Conservation (phyloP, 2,329 filamentous ascomycete species). For the Pseudodiploospora longispora region DNA sequence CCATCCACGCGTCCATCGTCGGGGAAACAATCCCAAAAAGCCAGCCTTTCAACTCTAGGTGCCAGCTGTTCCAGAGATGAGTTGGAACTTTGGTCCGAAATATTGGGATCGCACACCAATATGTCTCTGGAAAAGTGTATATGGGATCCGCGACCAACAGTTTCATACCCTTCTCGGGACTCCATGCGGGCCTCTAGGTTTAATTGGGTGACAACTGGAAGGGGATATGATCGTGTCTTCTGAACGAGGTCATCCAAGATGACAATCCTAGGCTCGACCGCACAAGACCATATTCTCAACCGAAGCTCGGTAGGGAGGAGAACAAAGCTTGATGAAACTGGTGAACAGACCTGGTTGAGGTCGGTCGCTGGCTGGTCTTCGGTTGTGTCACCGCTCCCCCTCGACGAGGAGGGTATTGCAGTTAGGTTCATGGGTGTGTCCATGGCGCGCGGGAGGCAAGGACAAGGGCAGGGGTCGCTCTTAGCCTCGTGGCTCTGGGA, state of each 20-base stretch:
- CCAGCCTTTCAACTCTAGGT: slow-evolving; percentile 24
- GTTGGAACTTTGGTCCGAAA: slow-evolving; percentile 24
- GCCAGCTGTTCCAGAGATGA: slow-evolving; percentile 25
- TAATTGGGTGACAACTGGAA: slow-evolving; percentile 28
- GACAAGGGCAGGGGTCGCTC: no score
- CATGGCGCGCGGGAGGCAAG: no score
- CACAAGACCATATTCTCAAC: slow-evolving; percentile 29
- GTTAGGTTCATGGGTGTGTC: no score
- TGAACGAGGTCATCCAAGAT: slow-evolving; percentile 27
- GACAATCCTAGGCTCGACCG: slow-evolving; percentile 27
- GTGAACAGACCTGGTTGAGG: background rate
- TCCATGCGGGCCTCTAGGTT: slow-evolving; percentile 27
- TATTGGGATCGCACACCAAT: slow-evolving; percentile 28
- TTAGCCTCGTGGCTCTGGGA: no score
- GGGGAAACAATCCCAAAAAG: slow-evolving; percentile 33
- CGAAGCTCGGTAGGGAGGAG: slow-evolving; percentile 28
- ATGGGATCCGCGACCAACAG: slow-evolving; percentile 26
- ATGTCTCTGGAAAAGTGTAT: slow-evolving; percentile 30
- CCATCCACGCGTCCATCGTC: slow-evolving; percentile 28
- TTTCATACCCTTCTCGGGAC: slow-evolving; percentile 26
- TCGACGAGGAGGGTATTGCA: no score
- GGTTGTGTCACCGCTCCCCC: no score
- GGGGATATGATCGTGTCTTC: slow-evolving; percentile 20
- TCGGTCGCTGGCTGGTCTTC: no score
- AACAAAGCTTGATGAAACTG: slow-evolving; percentile 15